Percentiles rank a stretch among this genome's conserved stretches.
phyloP scores from a whole-genome alignment of 1,284 basidiomycete genomes.

The Farysia itapuensis region DNA sequence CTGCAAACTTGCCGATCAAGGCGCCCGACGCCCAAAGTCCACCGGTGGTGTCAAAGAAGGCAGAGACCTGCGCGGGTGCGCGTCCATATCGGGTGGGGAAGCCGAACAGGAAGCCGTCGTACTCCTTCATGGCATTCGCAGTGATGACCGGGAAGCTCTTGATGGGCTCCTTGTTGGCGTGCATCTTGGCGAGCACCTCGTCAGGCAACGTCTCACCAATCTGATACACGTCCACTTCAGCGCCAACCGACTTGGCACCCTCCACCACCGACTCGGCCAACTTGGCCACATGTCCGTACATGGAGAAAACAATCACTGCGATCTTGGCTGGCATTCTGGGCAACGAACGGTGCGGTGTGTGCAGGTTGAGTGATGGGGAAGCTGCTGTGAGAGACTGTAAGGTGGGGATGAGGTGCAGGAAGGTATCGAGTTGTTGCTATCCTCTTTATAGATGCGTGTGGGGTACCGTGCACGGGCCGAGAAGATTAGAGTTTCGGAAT shows the following conservation, averaged over 20 bases:
- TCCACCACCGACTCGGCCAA: constrained; percentile 78
- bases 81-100: constrained; percentile 63
- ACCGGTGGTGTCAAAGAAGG: constrained; percentile 75
- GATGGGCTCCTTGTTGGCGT: constrained; percentile 65
- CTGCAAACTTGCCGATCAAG: constrained; percentile 76
- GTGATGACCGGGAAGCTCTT: constrained; percentile 73
- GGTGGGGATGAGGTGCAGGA: no score
- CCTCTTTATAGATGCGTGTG: no score
- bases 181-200: constrained; percentile 76
- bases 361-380: no score
- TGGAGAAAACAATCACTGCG: constrained; percentile 37
- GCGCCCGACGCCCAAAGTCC: constrained; percentile 71
- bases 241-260: constrained; percentile 74
- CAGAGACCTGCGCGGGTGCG: constrained; percentile 64
- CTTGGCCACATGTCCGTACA: constrained; percentile 60
- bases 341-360: constrained; percentile 5
- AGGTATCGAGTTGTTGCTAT: no score
- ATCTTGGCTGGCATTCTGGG: constrained; percentile 40
- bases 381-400: no score
- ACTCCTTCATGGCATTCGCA: constrained; percentile 68
- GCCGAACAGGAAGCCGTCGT: constrained; percentile 67
- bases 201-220: constrained; percentile 80
- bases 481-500: no score
- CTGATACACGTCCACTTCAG: constrained; percentile 71
- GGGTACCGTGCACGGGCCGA: no score